Conservation (phyloP, 371 early-diverging fungal species). For the Rhizopus arrhizus region DNA sequence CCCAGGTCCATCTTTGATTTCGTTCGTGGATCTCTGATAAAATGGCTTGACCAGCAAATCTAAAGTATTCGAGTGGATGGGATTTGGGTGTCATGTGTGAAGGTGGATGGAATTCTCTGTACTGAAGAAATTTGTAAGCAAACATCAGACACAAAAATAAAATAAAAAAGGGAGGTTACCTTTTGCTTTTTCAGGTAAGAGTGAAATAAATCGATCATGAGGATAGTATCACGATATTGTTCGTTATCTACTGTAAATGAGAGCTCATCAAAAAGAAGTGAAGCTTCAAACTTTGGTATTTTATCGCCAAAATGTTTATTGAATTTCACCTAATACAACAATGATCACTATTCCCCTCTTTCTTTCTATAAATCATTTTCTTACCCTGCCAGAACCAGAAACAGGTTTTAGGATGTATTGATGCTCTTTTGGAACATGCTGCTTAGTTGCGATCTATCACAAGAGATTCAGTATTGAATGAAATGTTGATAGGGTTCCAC, state of each 20-base stretch:
- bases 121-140: slow-evolving; percentile 45
- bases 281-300: slow-evolving; percentile 67
- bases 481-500: no score
- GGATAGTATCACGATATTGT: slow-evolving; percentile 83
- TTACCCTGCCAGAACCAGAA: slow-evolving; percentile 86
- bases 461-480: background rate
- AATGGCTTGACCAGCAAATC: slow-evolving; percentile 80
- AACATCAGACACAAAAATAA: background rate
- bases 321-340: slow-evolving; percentile 46
- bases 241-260: slow-evolving; percentile 88
- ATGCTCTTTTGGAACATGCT: slow-evolving; percentile 55
- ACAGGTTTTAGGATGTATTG: slow-evolving; percentile 93
- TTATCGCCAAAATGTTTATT: slow-evolving; percentile 69
- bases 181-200: slow-evolving; percentile 61
- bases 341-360: background rate
- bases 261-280: slow-evolving; percentile 88
- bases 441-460: slow-evolving; percentile 62
- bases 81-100: slow-evolving; percentile 72
- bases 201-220: slow-evolving; percentile 84
- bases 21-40: slow-evolving; percentile 87
- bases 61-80: slow-evolving; percentile 84
- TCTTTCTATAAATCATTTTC: background rate
- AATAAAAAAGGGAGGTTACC: slow-evolving; percentile 11
- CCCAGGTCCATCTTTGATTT: slow-evolving; percentile 86
- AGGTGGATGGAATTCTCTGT: slow-evolving; percentile 84